Conservation (phyloP, 495 filamentous ascomycete species). For the Umbilicaria muhlenbergii region DNA sequence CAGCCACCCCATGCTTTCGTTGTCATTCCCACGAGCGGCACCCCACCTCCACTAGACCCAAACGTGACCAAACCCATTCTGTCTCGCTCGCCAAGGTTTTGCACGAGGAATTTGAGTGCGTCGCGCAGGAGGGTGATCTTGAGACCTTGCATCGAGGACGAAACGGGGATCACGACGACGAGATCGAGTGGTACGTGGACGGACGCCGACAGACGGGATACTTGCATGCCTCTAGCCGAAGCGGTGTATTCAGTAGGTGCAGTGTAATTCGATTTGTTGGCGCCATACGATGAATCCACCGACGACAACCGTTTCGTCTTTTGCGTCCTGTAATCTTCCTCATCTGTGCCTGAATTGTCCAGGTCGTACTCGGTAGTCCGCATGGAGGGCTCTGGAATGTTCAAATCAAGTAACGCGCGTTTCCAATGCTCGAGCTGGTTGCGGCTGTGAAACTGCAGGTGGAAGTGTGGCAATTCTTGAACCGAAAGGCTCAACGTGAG, state of each 20-base stretch:
- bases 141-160: conserved; percentile 96
- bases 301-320: conserved; percentile 75
- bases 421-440: conserved; percentile 85
- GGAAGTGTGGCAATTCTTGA: conserved; percentile 89
- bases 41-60: conserved; percentile 84
- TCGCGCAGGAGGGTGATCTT: conserved; percentile 96
- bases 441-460: conserved; percentile 76
- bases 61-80: conserved; percentile 97
- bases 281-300: conserved; percentile 72
- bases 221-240: conserved; percentile 25
- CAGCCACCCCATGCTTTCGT: conserved; percentile 88
- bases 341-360: conserved; percentile 71
- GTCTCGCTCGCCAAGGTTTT: conserved; percentile 82
- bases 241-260: conserved; percentile 70
- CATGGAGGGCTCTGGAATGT: conserved; percentile 42
- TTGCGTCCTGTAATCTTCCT: conserved; percentile 70
- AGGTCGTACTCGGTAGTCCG: conserved; percentile 60
- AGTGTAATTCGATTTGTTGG: conserved; percentile 56
- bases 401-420: conserved; percentile 70
- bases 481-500: conserved; percentile 87
- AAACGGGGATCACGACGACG: conserved; percentile 92
- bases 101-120: conserved; percentile 81
- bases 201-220: conserved; percentile 39
- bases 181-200: conserved; percentile 90
- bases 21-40: conserved; percentile 95